These are phyloP conservation scores for Phytopythium ostracodes DNA, from an alignment of 352 stramenopile genomes.

Conservation along the genomic window DNA sequence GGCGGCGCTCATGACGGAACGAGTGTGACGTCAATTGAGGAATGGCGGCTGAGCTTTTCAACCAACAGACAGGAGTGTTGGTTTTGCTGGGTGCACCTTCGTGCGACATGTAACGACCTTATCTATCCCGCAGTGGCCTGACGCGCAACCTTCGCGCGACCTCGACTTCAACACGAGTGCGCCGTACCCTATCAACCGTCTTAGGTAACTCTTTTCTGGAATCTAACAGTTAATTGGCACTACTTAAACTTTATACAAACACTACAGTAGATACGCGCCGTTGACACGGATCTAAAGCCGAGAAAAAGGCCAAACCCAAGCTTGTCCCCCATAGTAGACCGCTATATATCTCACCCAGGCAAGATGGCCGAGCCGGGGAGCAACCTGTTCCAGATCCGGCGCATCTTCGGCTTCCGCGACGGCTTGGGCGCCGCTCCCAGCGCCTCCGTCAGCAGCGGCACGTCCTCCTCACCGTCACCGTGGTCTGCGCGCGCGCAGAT, in stretches of 20 bases:
- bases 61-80: too few relatives aligned
- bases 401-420: conserved; percentile 40
- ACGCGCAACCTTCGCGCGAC: background rate
- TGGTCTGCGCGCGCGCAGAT: conserved; percentile 30
- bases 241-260: background rate
- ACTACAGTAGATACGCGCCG: too few relatives aligned
- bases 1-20: background rate
- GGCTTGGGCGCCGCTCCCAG: background rate
- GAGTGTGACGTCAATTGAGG: background rate
- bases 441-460: background rate
- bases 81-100: background rate
- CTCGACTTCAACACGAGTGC: background rate
- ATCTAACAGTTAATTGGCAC: background rate
- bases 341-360: background rate
- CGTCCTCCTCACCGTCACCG: background rate
- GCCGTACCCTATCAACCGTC: background rate
- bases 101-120: conserved; percentile 1
- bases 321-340: too few relatives aligned
- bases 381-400: conserved; percentile 74
- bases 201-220: background rate
- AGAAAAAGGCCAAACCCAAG: too few relatives aligned
- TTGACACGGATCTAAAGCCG: background rate
- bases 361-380: conserved; percentile 26
- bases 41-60: background rate
- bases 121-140: background rate